A percentile compares a stretch with the other conserved stretches of the same genome.
Evolutionary conservation across 2,329 filamentous ascomycete species (phyloP).

Genomic region (Epichloe elymi): DNA sequence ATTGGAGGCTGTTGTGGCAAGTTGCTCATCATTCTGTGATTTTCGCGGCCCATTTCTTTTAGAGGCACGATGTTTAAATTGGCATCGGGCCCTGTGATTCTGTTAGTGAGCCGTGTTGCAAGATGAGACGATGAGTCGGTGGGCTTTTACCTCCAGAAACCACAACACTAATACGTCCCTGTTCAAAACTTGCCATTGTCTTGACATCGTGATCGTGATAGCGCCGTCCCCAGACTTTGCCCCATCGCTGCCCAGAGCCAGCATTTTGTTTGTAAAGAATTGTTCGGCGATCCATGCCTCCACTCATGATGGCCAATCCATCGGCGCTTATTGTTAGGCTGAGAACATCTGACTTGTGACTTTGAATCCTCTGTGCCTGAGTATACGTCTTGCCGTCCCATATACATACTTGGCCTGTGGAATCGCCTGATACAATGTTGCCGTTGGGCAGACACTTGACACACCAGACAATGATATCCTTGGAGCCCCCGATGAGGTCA

Average conservation of each 20-base stretch:
- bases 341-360: slow-evolving; percentile 80
- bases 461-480: slow-evolving; percentile 84
- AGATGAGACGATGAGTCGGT: neutral
- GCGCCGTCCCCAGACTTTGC: slow-evolving; percentile 70
- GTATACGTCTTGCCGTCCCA: slow-evolving; percentile 92
- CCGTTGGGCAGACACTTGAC: slow-evolving; percentile 79
- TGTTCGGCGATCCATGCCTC: slow-evolving; percentile 82
- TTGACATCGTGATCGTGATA: slow-evolving; percentile 95
- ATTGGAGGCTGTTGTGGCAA: slow-evolving; percentile 69
- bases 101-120: slow-evolving; percentile 4
- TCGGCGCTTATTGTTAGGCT: slow-evolving; percentile 74
- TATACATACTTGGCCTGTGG: slow-evolving; percentile 81
- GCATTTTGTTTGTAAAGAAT: slow-evolving; percentile 62
- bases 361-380: slow-evolving; percentile 70
- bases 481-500: slow-evolving; percentile 61
- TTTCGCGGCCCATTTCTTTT: slow-evolving; percentile 58
- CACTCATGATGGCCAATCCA: slow-evolving; percentile 72
- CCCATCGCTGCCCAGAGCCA: slow-evolving; percentile 57
- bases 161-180: slow-evolving; percentile 67
- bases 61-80: slow-evolving; percentile 72
- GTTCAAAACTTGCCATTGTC: slow-evolving; percentile 81
- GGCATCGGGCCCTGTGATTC: slow-evolving; percentile 60
- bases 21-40: slow-evolving; percentile 69
- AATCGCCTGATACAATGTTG: slow-evolving; percentile 89
- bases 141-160: slow-evolving; percentile 70